phyloP scores from a whole-genome alignment of 2,329 filamentous ascomycete genomes.

The Coleophoma crateriformis region DNA sequence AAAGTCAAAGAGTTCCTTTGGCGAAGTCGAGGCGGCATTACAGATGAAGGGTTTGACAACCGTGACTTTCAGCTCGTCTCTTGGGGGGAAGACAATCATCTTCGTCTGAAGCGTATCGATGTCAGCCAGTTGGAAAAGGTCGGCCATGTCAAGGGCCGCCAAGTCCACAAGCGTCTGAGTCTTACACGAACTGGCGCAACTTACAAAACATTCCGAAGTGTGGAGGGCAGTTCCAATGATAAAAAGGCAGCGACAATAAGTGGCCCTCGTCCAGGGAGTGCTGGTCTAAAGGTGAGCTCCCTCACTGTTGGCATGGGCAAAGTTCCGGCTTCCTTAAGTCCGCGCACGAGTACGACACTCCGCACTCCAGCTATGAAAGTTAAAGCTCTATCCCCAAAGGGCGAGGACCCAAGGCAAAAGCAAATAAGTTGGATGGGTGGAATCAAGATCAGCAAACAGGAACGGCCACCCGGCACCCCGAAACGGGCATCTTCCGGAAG shows the following conservation, averaged over 20 bases:
- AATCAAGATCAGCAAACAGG: constrained; percentile 49
- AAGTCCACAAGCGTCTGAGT: constrained; percentile 58
- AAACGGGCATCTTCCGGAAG: constrained; percentile 19
- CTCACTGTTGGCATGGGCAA: constrained; percentile 32
- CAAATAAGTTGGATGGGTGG: constrained; percentile 68
- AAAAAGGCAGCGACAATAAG: constrained; percentile 58
- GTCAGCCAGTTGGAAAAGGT: constrained; percentile 59
- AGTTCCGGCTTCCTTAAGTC: constrained; percentile 31
- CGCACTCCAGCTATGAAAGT: constrained; percentile 25
- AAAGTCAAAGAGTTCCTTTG: constrained; percentile 90
- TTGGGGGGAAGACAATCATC: constrained; percentile 82
- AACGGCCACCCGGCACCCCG: constrained; percentile 9
- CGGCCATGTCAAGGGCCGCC: constrained; percentile 66
- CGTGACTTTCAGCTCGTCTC: constrained; percentile 91
- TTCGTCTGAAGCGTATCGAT: constrained; percentile 72
- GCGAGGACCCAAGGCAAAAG: constrained; percentile 38
- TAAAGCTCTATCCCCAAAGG: constrained; percentile 18
- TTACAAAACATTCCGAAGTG: constrained; percentile 80
- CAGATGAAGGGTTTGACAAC: constrained; percentile 65
- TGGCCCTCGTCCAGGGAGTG: constrained; percentile 44
- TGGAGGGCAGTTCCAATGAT: constrained; percentile 54
- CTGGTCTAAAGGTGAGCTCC: constrained; percentile 28
- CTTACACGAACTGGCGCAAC: constrained; percentile 77
- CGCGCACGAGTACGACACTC: constrained; percentile 14
- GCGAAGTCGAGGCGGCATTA: constrained; percentile 67